A percentile compares a stretch with the other conserved stretches of the same genome.
phyloP scores from a whole-genome alignment of 2,329 filamentous ascomycete species.

The Trichoderma simmonsii region DNA sequence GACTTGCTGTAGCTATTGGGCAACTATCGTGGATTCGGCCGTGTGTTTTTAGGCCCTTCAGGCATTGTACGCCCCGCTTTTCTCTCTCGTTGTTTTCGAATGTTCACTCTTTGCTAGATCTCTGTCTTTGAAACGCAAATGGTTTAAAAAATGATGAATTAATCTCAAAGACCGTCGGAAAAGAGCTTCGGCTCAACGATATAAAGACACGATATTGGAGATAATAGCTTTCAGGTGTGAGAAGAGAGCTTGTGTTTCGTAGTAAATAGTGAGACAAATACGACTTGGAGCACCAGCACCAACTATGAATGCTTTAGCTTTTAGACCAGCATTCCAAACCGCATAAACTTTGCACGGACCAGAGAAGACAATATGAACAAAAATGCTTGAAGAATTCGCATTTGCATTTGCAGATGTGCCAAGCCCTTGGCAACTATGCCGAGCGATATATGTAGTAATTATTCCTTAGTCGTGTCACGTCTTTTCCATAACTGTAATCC shows the following conservation, averaged over 20 bases:
- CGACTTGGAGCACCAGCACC: not conserved
- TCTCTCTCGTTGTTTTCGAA: too few relatives aligned
- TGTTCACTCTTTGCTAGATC: too few relatives aligned
- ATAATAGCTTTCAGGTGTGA: not conserved
- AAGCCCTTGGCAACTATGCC: not conserved
- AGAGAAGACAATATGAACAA: not conserved
- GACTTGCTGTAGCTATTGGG: too few relatives aligned
- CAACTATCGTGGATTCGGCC: too few relatives aligned
- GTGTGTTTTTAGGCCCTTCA: too few relatives aligned
- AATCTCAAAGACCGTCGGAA: too few relatives aligned
- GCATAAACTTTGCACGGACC: not conserved
- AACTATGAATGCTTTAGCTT: not conserved
- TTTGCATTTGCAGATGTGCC: not conserved
- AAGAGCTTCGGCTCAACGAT: not conserved
- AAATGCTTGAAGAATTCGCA: not conserved
- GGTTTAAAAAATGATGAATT: too few relatives aligned
- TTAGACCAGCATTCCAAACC: not conserved
- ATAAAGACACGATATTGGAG: not conserved
- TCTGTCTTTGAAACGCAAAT: too few relatives aligned
- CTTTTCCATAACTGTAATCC: not conserved
- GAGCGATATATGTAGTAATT: not conserved
- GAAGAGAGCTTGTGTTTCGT: not conserved
- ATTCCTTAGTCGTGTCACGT: not conserved
- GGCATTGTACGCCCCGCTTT: too few relatives aligned
- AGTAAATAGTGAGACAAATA: not conserved